Evolutionary conservation across 139 green algal species (phyloP), one percentile per base, ranked within the genome.

Genomic region (Nannochloris sp.): DNA sequence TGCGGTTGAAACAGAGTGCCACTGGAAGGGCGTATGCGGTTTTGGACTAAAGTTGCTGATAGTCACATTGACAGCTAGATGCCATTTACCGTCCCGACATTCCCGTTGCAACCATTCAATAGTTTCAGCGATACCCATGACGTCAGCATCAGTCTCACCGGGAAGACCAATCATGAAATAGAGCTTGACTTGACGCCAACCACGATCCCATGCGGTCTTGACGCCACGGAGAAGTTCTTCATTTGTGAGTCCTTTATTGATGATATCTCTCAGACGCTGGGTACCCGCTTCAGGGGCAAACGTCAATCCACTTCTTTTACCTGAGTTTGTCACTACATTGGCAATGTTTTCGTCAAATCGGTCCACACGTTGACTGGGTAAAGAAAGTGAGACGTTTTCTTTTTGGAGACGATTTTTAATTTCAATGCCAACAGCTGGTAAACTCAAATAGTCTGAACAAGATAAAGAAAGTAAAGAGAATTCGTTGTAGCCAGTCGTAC

Each of bases 31-130:
- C 15, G 85, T 91, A 78, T 91, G 85, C 4, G 85, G 85, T 75
- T 91, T 91, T 65, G 85, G 85, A 14, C 82, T 89, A 76, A 91
- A 91, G 71, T 90, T 92, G 57, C 67, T 81, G 55, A 91, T 82
- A 37, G 85, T 91, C 12, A 90, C 67, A 30, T 80, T 75, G 12
- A 92, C 68, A 0, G 69, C 81, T 3, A 91, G 65, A 51, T 86
- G 78, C 74, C 67, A 72, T 54, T 64, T 74, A 24, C 73, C 70
- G 23, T 73, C 44, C 0, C 83, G 61, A 65, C 76, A 85, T 57
- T 90, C 64, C 15, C 37, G 45, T 71, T 90, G 83, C 72, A 91
- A 77, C 78, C 77, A 85, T 57, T 68, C 57, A 24, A 85, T 66
- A 7, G 85, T 91, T 13, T 92, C 81, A 2, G 64, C 73, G 55